phyloP scores from a whole-genome alignment of 257 asterid species.

The Fraxinus anomala region DNA sequence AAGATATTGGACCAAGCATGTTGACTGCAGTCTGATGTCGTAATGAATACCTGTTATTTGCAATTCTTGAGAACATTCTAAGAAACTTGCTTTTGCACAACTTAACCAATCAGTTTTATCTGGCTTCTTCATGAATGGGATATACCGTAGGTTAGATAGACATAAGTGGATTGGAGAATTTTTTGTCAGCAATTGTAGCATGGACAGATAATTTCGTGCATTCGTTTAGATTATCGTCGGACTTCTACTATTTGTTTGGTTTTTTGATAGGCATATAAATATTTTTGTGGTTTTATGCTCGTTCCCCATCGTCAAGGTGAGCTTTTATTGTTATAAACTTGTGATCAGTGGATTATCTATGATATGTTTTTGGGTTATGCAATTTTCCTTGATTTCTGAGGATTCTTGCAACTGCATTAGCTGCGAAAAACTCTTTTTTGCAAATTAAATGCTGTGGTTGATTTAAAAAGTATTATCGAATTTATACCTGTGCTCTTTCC shows the following conservation, averaged over 20 bases:
- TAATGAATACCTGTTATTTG: conserved; percentile 1
- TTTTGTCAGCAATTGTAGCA: neutral
- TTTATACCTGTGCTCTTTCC: neutral
- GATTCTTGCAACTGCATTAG: conserved; percentile 1
- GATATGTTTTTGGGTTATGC: neutral
- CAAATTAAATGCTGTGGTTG: conserved; percentile 9
- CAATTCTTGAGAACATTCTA: neutral
- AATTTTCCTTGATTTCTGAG: conserved; percentile 7
- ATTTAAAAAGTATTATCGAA: conserved; percentile 10
- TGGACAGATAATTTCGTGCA: neutral
- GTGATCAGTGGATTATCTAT: neutral
- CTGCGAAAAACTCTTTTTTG: neutral
- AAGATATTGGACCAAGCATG: neutral
- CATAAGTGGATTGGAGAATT: neutral
- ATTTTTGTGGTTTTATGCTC: neutral
- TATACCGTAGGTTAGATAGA: neutral
- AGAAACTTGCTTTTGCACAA: neutral
- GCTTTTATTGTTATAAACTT: neutral
- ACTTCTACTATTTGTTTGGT: neutral
- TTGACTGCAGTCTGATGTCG: neutral
- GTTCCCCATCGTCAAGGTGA: neutral
- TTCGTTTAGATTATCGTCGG: neutral
- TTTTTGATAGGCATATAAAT: neutral
- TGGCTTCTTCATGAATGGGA: neutral
- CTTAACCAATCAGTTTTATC: neutral